A percentile compares a stretch with the other conserved stretches of the same genome.
Conservation (phyloP, 352 stramenopile genomes). For the Pythium aquatile region DNA sequence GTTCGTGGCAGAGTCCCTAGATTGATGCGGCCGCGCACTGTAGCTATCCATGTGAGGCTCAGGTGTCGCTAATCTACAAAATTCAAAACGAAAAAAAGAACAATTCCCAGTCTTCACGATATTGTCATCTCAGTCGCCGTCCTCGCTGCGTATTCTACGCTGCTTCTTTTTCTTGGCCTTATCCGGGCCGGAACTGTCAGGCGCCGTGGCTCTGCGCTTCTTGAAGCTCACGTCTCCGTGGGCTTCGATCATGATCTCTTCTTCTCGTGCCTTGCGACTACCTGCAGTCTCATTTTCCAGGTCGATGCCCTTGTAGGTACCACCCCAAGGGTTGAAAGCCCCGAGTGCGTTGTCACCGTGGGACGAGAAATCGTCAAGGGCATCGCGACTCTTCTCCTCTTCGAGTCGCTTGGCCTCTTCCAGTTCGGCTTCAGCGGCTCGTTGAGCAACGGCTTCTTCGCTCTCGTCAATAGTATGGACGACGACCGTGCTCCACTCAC, state of each 20-base stretch:
- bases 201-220: constrained; percentile 40
- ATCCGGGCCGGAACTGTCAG: neutral
- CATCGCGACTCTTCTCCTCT: constrained; percentile 53
- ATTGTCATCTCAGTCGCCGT: constrained; percentile 41
- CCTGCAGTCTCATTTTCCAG: constrained; percentile 38
- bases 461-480: constrained; percentile 77
- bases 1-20: constrained; percentile 5
- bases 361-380: constrained; percentile 59
- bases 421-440: constrained; percentile 41
- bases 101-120: neutral
- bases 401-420: constrained; percentile 38
- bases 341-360: constrained; percentile 76
- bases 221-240: constrained; percentile 70
- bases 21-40: constrained; percentile 4
- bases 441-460: constrained; percentile 54
- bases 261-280: constrained; percentile 36
- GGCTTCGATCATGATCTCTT: constrained; percentile 52
- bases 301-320: constrained; percentile 81
- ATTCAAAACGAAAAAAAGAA: constrained; percentile 2
- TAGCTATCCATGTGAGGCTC: neutral
- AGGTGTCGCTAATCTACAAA: constrained; percentile 8
- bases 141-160: constrained; percentile 60
- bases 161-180: constrained; percentile 47
- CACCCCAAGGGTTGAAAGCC: constrained; percentile 81
- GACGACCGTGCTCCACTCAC: constrained; percentile 77